Percentiles rank a stretch among this genome's conserved stretches.
Evolutionary conservation across 306 rosid genomes (phyloP).

Genomic region (Acmispon strigosus): DNA sequence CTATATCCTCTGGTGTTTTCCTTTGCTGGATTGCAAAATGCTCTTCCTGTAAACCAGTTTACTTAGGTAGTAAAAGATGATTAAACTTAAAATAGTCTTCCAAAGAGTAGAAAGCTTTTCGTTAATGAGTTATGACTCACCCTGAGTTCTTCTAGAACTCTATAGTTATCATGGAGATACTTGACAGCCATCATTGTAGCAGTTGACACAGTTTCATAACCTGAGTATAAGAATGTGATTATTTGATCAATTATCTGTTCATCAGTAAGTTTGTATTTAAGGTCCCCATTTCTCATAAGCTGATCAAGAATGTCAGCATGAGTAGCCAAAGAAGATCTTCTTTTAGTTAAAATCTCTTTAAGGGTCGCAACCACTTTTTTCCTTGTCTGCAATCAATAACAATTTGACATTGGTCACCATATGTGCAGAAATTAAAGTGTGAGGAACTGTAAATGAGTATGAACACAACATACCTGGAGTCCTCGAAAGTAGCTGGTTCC

Average conservation of each 20-base stretch:
- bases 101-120: background rate
- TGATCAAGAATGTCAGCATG: conserved; percentile 52
- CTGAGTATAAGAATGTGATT: conserved; percentile 60
- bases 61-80: background rate
- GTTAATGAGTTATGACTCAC: conserved; percentile 18
- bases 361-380: conserved; percentile 36
- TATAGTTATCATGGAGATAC: conserved; percentile 71
- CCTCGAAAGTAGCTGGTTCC: conserved; percentile 59
- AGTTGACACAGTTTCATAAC: conserved; percentile 79
- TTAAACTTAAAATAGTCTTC: background rate
- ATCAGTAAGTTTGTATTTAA: conserved; percentile 41
- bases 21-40: conserved; percentile 51
- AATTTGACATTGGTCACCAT: background rate
- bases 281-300: conserved; percentile 37
- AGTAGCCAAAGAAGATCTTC: conserved; percentile 41
- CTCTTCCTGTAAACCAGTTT: conserved; percentile 42
- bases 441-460: background rate
- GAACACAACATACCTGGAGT: conserved; percentile 34
- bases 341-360: conserved; percentile 38
- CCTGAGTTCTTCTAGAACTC: conserved; percentile 52
- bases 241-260: conserved; percentile 66
- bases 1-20: conserved; percentile 38
- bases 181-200: conserved; percentile 82
- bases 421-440: background rate
- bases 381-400: conserved; percentile 40